phyloP scores from a whole-genome alignment of 164 flowering plant genomes.

The Litsea cubeba region DNA sequence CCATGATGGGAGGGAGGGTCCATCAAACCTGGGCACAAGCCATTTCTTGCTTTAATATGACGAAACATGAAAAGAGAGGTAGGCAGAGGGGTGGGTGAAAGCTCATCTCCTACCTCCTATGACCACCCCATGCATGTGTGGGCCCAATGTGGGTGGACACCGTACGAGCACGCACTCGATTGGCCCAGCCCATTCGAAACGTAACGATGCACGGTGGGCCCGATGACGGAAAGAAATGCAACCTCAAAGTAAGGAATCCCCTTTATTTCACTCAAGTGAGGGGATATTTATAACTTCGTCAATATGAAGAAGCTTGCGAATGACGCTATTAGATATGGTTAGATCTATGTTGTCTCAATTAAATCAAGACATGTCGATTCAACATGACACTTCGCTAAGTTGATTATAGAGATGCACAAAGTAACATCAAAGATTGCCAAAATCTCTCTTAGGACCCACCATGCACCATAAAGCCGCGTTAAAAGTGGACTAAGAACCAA shows the following conservation, averaged over 20 bases:
- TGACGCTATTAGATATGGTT: slow-evolving; percentile 6
- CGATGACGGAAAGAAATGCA: neutral
- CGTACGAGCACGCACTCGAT: neutral
- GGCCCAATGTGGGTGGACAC: neutral
- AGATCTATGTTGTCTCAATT: neutral
- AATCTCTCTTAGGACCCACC: slow-evolving; percentile 6
- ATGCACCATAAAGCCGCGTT: neutral
- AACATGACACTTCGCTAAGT: neutral
- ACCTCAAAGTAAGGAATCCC: slow-evolving; percentile 4
- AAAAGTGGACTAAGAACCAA: neutral
- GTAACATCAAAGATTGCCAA: slow-evolving; percentile 2
- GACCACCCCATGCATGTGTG: neutral
- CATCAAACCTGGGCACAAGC: slow-evolving; percentile 1
- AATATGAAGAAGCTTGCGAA: neutral
- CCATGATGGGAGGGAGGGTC: slow-evolving; percentile 6
- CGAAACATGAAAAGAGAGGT: slow-evolving; percentile 12
- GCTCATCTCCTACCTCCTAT: neutral
- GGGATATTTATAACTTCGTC: neutral
- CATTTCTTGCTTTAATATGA: slow-evolving; percentile 11
- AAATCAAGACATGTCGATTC: neutral
- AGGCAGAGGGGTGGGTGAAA: neutral
- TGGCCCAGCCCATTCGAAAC: neutral
- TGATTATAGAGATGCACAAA: neutral
- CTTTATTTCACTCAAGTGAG: neutral
- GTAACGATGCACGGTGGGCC: neutral